phyloP scores from a whole-genome alignment of 2,329 filamentous ascomycete species.

The Cordyceps tenuipes region DNA sequence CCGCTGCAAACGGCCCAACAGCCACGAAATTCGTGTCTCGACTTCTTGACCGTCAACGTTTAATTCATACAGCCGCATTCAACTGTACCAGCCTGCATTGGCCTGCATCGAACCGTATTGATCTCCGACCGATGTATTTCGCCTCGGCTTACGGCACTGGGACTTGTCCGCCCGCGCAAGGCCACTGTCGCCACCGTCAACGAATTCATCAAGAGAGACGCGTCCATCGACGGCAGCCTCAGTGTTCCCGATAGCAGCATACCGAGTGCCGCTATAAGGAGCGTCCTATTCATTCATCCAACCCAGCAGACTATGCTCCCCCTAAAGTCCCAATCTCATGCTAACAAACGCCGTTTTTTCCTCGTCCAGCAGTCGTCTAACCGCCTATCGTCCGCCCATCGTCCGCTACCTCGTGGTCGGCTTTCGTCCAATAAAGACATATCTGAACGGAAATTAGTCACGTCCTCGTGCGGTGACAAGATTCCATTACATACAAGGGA shows the following conservation, averaged over 20 bases:
- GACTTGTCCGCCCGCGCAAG: slow-evolving; percentile 40
- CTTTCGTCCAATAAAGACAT: slow-evolving; percentile 56
- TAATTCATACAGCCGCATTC: too few relatives aligned
- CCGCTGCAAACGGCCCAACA: neutral
- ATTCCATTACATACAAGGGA: slow-evolving; percentile 40
- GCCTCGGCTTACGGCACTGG: neutral
- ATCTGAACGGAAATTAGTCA: slow-evolving; percentile 29
- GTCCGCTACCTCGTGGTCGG: slow-evolving; percentile 20
- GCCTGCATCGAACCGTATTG: neutral
- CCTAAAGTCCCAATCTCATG: neutral
- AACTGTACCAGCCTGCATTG: too few relatives aligned
- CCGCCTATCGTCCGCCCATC: neutral
- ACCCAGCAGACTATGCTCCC: neutral
- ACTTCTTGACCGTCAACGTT: neutral
- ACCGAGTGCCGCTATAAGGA: slow-evolving; percentile 39
- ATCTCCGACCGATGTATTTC: neutral
- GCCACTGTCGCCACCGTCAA: slow-evolving; percentile 21
- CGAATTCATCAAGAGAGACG: slow-evolving; percentile 26
- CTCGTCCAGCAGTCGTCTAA: too few relatives aligned
- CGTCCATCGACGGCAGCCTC: slow-evolving; percentile 27
- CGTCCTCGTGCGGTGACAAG: neutral
- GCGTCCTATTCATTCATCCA: slow-evolving; percentile 3
- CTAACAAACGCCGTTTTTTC: slow-evolving; percentile 11
- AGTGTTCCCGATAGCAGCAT: slow-evolving; percentile 28
- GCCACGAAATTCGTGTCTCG: neutral